Evolutionary conservation across 2,329 filamentous ascomycete species (phyloP).

Genomic region (Chaetomiaceae sp.): DNA sequence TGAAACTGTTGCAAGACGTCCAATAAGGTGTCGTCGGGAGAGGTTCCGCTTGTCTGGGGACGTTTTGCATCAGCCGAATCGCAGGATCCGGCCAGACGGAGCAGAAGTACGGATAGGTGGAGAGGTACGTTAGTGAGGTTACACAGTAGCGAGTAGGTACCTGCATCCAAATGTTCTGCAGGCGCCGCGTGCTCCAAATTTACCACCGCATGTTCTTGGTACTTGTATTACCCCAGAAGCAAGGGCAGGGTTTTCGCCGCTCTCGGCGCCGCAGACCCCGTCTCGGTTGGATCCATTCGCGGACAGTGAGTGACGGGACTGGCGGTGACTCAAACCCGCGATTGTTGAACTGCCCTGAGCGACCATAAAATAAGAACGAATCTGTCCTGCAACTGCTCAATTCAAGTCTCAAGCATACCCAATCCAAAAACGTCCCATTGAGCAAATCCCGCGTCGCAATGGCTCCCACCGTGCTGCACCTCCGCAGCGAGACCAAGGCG

Average conservation of each 20-base stretch:
- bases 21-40: too few relatives aligned
- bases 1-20: too few relatives aligned
- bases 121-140: too few relatives aligned
- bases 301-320: neutral
- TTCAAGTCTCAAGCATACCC: too few relatives aligned
- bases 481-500: conserved; percentile 55
- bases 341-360: neutral
- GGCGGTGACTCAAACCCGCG: conserved; percentile 16
- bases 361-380: too few relatives aligned
- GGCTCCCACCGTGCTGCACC: conserved; percentile 41
- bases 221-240: conserved; percentile 1
- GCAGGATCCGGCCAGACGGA: neutral
- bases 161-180: neutral
- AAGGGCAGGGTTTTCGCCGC: conserved; percentile 13
- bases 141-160: neutral
- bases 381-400: too few relatives aligned
- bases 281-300: too few relatives aligned
- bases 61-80: too few relatives aligned
- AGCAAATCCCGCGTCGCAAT: conserved; percentile 16
- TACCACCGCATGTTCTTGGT: neutral
- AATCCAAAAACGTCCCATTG: neutral
- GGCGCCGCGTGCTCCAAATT: conserved; percentile 10
- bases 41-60: too few relatives aligned
- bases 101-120: too few relatives aligned
- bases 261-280: conserved; percentile 5